Conservation (phyloP, 2,329 filamentous ascomycete species). For the Emericellopsis atlantica region DNA sequence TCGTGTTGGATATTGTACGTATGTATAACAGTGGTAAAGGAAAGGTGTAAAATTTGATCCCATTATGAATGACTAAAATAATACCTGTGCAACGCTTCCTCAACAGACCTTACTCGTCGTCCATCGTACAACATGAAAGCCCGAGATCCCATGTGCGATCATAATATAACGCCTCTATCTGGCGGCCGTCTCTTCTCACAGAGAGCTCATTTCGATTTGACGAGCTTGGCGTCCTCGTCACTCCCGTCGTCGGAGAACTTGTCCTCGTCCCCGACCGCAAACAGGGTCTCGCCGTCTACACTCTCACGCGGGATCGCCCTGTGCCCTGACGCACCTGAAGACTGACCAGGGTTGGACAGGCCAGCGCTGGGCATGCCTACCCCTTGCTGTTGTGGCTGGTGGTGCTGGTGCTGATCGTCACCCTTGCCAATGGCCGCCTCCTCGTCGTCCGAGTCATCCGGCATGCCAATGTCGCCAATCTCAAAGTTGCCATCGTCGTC, state of each 20-base stretch:
- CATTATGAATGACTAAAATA: no score
- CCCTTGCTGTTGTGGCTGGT: constrained; percentile 3
- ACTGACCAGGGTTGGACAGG: constrained; percentile 1
- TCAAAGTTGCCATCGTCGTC: constrained; percentile 94
- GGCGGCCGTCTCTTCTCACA: not conserved
- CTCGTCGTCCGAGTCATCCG: constrained; percentile 50
- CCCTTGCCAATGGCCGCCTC: constrained; percentile 34
- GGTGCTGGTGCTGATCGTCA: constrained; percentile 3
- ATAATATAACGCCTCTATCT: constrained; percentile 2
- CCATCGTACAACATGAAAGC: not conserved
- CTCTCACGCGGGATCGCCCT: constrained; percentile 36
- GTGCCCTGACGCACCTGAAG: not conserved
- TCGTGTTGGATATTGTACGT: no score
- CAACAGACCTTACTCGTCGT: no score
- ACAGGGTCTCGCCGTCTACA: constrained; percentile 84
- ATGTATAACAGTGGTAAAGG: not conserved
- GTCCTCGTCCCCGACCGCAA: constrained; percentile 76
- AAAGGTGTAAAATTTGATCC: not conserved
- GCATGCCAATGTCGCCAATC: constrained; percentile 79
- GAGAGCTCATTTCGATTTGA: constrained; percentile 11
- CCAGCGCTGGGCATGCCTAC: not conserved
- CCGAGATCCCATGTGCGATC: not conserved
- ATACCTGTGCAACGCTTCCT: no score
- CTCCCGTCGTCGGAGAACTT: constrained; percentile 64
- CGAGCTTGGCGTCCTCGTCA: constrained; percentile 46